Evolutionary conservation across 1,139 yeast species (phyloP).

Genomic region (Insectozyma bohioensis): DNA sequence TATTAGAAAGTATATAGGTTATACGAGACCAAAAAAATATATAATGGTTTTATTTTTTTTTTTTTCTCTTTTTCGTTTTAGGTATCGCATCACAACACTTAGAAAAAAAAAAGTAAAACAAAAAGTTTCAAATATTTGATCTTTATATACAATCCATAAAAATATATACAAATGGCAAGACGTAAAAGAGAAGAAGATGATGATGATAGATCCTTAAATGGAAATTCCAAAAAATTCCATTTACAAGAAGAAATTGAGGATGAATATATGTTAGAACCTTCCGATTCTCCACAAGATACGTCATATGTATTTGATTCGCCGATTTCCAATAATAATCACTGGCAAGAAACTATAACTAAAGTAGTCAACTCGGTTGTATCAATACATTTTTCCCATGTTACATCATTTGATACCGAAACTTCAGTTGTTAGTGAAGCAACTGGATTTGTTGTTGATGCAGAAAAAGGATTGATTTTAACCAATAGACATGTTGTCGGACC

Average conservation of each 20-base stretch:
- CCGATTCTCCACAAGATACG: conserved; percentile 11
- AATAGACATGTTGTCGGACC: conserved; percentile 95
- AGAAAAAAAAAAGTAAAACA: conserved; percentile 2
- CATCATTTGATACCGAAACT: conserved; percentile 81
- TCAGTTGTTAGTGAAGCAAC: conserved; percentile 88
- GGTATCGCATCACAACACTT: conserved; percentile 6
- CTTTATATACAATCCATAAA: background rate
- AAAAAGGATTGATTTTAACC: conserved; percentile 78
- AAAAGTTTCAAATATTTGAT: too few species aligned
- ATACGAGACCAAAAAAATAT: background rate
- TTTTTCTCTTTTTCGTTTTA: background rate
- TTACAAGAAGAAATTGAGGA: conserved; percentile 9
- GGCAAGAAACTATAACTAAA: conserved; percentile 81
- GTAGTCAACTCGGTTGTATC: conserved; percentile 89
- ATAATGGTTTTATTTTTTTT: background rate
- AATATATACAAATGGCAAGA: conserved; percentile 8
- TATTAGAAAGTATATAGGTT: conserved; percentile 3
- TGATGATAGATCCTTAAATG: conserved; percentile 16
- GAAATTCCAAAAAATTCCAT: conserved; percentile 11
- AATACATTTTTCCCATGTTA: conserved; percentile 84
- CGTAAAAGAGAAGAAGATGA: conserved; percentile 21
- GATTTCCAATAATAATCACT: conserved; percentile 26
- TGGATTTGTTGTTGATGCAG: conserved; percentile 90
- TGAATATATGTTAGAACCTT: conserved; percentile 18
- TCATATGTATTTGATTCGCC: too few species aligned